Evolutionary conservation across 2,329 filamentous ascomycete species (phyloP).

Genomic region (Colletotrichum liriopes): DNA sequence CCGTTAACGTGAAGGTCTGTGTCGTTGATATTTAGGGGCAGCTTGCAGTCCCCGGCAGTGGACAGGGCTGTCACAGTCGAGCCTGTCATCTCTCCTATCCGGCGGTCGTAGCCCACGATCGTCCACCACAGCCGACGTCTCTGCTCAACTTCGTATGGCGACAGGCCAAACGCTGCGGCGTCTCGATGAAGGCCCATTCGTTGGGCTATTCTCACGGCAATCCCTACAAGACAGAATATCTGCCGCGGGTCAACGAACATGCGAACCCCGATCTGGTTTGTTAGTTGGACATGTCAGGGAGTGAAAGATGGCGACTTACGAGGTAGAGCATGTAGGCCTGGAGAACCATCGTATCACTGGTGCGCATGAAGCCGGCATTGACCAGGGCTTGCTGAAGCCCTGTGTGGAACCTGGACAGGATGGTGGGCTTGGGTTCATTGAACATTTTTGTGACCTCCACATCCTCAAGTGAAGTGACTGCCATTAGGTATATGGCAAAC

Average conservation of each 20-base stretch:
- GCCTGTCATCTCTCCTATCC: constrained; percentile 77
- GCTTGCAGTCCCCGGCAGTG: constrained; percentile 67
- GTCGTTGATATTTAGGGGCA: constrained; percentile 75
- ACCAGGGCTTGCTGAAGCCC: constrained; percentile 76
- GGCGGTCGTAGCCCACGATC: constrained; percentile 77
- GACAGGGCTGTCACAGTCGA: constrained; percentile 71
- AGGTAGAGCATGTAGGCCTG: constrained; percentile 79
- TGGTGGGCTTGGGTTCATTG: constrained; percentile 64
- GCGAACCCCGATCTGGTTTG: constrained; percentile 59
- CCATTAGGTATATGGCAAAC: constrained; percentile 76
- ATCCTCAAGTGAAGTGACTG: constrained; percentile 71
- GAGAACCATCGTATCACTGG: constrained; percentile 75
- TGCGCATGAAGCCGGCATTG: constrained; percentile 77
- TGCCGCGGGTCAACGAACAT: constrained; percentile 74
- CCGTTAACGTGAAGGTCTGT: constrained; percentile 71
- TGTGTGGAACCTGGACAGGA: constrained; percentile 69
- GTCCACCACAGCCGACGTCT: constrained; percentile 83
- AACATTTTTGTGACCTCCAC: constrained; percentile 67
- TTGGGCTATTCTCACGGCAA: constrained; percentile 78
- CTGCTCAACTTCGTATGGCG: constrained; percentile 77
- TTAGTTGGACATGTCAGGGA: constrained; percentile 9
- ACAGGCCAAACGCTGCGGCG: constrained; percentile 64
- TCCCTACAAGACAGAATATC: constrained; percentile 73
- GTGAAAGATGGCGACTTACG: constrained; percentile 58
- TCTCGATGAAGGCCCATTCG: constrained; percentile 80